A percentile compares a stretch with the other conserved stretches of the same genome.
phyloP scores from a whole-genome alignment of 1,139 yeast species.

The Kluyveromyces marxianus region DNA sequence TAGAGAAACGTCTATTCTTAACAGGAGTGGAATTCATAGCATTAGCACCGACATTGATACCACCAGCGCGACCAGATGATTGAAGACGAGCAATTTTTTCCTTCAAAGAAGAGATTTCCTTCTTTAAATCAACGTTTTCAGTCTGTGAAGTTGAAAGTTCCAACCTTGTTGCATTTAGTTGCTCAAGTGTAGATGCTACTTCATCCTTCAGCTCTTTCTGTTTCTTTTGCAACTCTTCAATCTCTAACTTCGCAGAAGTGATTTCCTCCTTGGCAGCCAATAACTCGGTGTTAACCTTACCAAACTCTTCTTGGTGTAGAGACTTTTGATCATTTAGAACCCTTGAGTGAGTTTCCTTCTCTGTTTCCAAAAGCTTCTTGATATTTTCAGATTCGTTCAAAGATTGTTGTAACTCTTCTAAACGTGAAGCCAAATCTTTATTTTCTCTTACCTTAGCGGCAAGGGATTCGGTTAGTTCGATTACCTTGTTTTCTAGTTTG shows the following conservation, averaged over 20 bases:
- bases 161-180: slow-evolving; percentile 55
- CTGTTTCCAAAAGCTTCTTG: slow-evolving; percentile 47
- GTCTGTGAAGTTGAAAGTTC: slow-evolving; percentile 57
- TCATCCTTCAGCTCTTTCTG: slow-evolving; percentile 60
- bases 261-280: slow-evolving; percentile 51
- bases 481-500: slow-evolving; percentile 89
- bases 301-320: slow-evolving; percentile 46
- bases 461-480: slow-evolving; percentile 81
- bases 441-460: slow-evolving; percentile 75
- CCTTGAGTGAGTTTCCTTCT: slow-evolving; percentile 48
- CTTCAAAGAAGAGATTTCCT: slow-evolving; percentile 63
- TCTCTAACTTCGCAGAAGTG: slow-evolving; percentile 52
- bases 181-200: slow-evolving; percentile 52
- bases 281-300: slow-evolving; percentile 51
- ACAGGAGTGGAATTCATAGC: slow-evolving; percentile 22
- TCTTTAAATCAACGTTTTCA: slow-evolving; percentile 61
- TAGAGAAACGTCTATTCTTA: slow-evolving; percentile 13
- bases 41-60: slow-evolving; percentile 18
- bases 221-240: slow-evolving; percentile 56
- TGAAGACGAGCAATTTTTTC: slow-evolving; percentile 50
- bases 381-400: slow-evolving; percentile 53
- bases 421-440: slow-evolving; percentile 57
- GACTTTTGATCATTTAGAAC: slow-evolving; percentile 39
- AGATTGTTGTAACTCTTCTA: slow-evolving; percentile 48
- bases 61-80: slow-evolving; percentile 32